Percentiles rank a stretch among this genome's conserved stretches.
Conservation (phyloP, 2,329 filamentous ascomycete genomes). For the Pyrenochaeta sp. region DNA sequence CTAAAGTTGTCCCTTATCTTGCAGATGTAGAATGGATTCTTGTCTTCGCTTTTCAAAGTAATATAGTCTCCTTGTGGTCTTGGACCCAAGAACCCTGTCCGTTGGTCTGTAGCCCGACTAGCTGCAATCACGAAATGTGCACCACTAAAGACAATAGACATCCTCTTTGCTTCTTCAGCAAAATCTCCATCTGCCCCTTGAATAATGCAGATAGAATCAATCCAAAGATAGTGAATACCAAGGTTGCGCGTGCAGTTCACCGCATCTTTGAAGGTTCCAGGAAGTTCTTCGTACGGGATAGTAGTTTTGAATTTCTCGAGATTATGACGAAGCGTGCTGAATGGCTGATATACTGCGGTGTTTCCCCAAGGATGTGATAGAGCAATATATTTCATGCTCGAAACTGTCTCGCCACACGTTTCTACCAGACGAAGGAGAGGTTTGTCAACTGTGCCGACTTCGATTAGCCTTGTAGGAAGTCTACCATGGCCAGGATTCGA, state of each 20-base stretch:
- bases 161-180: conserved; percentile 20
- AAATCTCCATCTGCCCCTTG: conserved; percentile 30
- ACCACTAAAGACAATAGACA: conserved; percentile 29
- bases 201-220: conserved; percentile 34
- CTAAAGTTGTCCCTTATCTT: conserved; percentile 31
- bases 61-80: conserved; percentile 10
- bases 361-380: conserved; percentile 26
- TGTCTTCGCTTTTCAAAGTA: not conserved
- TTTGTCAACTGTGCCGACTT: conserved; percentile 7
- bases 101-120: conserved; percentile 15
- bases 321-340: conserved; percentile 1
- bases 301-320: not conserved
- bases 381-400: conserved; percentile 14
- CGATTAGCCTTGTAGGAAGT: conserved; percentile 17
- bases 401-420: not conserved
- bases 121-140: conserved; percentile 27
- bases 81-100: conserved; percentile 13
- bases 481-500: not conserved
- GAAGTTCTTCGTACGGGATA: conserved; percentile 14
- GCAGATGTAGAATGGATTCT: conserved; percentile 22
- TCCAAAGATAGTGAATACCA: conserved; percentile 30
- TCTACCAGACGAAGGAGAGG: conserved; percentile 9
- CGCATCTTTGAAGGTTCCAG: conserved; percentile 26
- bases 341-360: conserved; percentile 2
- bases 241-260: conserved; percentile 20